phyloP scores from a whole-genome alignment of 805 yeast species.

The Candida morakotiae region DNA sequence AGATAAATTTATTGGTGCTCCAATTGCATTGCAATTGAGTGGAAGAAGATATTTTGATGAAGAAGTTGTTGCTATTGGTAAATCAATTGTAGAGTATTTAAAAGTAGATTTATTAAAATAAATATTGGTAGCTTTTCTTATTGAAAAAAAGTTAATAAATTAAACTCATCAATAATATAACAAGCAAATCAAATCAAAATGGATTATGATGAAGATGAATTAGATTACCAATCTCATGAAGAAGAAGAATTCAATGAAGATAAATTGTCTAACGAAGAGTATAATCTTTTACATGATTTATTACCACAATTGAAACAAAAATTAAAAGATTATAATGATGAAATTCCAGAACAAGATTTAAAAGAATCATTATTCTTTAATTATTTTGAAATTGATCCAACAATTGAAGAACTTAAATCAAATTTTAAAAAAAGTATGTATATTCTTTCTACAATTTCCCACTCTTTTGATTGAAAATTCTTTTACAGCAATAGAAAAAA shows the following conservation, averaged over 20 bases:
- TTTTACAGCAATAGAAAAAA: conserved; percentile 1
- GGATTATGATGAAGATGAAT: conserved; percentile 12
- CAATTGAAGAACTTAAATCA: conserved; percentile 45
- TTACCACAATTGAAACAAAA: conserved; percentile 41
- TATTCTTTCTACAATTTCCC: conserved; percentile 9
- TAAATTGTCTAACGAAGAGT: conserved; percentile 34
- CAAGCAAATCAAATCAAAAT: neutral
- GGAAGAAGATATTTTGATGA: conserved; percentile 56
- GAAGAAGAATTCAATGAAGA: conserved; percentile 36
- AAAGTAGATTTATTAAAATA: conserved; percentile 2
- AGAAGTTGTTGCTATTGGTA: conserved; percentile 48
- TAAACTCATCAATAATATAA: too few species aligned
- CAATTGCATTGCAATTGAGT: conserved; percentile 49
- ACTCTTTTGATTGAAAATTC: conserved; percentile 2
- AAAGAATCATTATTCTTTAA: conserved; percentile 58
- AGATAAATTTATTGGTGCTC: conserved; percentile 46
- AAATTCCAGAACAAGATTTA: conserved; percentile 45
- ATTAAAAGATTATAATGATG: conserved; percentile 37
- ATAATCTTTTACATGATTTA: conserved; percentile 37
- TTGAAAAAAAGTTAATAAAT: neutral
- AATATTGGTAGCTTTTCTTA: neutral
- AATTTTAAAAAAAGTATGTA: conserved; percentile 46
- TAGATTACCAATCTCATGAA: conserved; percentile 9
- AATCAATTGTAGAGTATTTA: conserved; percentile 32
- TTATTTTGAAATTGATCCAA: conserved; percentile 50